Evolutionary conservation across 345 rosid genomes (phyloP).

Genomic region (Salix koriyanagi): DNA sequence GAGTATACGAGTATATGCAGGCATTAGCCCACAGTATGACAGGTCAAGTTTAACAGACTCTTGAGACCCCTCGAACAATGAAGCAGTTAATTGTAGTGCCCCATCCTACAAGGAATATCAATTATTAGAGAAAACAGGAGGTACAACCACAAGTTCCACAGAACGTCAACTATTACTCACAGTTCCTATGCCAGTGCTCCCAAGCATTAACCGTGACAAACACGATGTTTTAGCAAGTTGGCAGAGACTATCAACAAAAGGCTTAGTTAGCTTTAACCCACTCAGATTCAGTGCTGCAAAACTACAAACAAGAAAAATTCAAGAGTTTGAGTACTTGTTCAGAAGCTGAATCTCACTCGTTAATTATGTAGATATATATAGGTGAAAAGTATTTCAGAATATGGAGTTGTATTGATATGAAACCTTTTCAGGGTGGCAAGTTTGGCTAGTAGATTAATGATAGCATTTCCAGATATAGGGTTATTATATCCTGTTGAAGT

Average conservation of each 20-base stretch:
- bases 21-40: constrained; percentile 60
- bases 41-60: constrained; percentile 74
- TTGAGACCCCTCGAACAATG: constrained; percentile 43
- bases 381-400: background rate
- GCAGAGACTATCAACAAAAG: constrained; percentile 63
- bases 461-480: constrained; percentile 59
- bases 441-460: constrained; percentile 57
- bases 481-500: constrained; percentile 60
- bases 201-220: constrained; percentile 66
- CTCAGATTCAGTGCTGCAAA: constrained; percentile 76
- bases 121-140: constrained; percentile 2
- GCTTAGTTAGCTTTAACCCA: constrained; percentile 69
- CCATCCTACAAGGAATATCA: constrained; percentile 51
- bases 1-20: constrained; percentile 42
- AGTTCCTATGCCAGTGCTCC: constrained; percentile 71
- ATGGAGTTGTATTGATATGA: background rate
- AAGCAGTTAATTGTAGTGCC: constrained; percentile 52
- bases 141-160: background rate
- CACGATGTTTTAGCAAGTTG: constrained; percentile 55
- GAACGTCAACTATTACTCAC: constrained; percentile 35
- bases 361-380: background rate
- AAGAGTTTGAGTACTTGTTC: background rate
- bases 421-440: constrained; percentile 63
- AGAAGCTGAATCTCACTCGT: background rate
- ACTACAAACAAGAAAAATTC: constrained; percentile 34